These are phyloP conservation scores for Coniochaeta prunicola DNA, from an alignment of 2,329 filamentous ascomycete species.

Conservation along the genomic window DNA sequence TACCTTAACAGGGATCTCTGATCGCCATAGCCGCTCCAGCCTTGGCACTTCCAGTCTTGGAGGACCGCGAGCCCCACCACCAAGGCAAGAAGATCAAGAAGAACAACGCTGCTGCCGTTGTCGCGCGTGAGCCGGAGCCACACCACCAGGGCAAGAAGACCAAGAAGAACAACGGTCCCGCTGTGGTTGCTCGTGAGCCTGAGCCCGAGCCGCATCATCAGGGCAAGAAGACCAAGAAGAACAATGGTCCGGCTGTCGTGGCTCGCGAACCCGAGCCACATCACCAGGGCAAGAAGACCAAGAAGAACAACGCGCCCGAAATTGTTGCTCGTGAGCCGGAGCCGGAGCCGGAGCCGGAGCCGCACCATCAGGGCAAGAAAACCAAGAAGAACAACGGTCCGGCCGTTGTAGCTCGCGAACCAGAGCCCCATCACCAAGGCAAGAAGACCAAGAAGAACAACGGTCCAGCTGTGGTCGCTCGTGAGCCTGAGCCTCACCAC, in stretches of 20 bases:
- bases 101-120: slow-evolving; percentile 3
- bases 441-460: slow-evolving; percentile 6
- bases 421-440: slow-evolving; percentile 55
- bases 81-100: slow-evolving; percentile 8
- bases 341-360: slow-evolving; percentile 4
- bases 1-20: slow-evolving; percentile 14
- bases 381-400: slow-evolving; percentile 6
- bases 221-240: slow-evolving; percentile 7
- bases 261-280: slow-evolving; percentile 53
- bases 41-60: slow-evolving; percentile 13
- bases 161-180: slow-evolving; percentile 3
- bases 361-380: slow-evolving; percentile 16
- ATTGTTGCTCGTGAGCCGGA: neutral
- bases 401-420: slow-evolving; percentile 18
- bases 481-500: slow-evolving; percentile 14
- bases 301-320: neutral
- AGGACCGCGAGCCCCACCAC: slow-evolving; percentile 10
- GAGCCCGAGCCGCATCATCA: slow-evolving; percentile 53
- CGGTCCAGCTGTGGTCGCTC: slow-evolving; percentile 1
- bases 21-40: slow-evolving; percentile 19
- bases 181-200: slow-evolving; percentile 52
- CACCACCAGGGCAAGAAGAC: slow-evolving; percentile 16
- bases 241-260: slow-evolving; percentile 6
- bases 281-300: slow-evolving; percentile 16
- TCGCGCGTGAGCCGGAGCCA: slow-evolving; percentile 46